phyloP scores from a whole-genome alignment of 1,284 basidiomycete species.

The Apiotrichum gracile region DNA sequence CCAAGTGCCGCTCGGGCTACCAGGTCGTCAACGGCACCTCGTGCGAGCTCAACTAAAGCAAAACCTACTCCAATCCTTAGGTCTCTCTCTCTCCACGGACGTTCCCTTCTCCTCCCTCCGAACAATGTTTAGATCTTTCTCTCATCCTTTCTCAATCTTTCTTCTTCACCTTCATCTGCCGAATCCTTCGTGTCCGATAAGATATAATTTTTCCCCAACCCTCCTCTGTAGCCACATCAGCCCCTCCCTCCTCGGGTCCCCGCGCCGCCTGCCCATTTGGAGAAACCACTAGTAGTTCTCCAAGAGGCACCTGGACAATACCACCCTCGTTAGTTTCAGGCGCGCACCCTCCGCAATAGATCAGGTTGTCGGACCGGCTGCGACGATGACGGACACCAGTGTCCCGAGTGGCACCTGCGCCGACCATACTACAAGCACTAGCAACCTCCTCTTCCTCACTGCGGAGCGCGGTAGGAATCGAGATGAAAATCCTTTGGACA shows the following conservation, averaged over 20 bases:
- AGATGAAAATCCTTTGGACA: constrained; percentile 3
- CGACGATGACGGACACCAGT: too few species aligned
- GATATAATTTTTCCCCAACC: too few species aligned
- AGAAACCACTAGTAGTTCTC: too few species aligned
- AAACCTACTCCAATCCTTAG: constrained; percentile 18
- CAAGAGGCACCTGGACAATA: too few species aligned
- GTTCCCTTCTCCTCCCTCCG: neutral
- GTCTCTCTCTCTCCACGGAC: neutral
- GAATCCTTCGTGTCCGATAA: neutral
- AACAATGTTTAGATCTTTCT: neutral
- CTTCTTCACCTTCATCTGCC: neutral
- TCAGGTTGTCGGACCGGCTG: too few species aligned
- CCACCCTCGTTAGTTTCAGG: too few species aligned
- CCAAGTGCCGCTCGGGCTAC: constrained; percentile 58
- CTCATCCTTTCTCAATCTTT: neutral
- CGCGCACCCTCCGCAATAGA: too few species aligned
- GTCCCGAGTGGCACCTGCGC: neutral
- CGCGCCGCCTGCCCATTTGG: too few species aligned
- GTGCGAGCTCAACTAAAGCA: constrained; percentile 55
- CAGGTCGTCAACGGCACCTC: constrained; percentile 51
- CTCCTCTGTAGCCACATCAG: too few species aligned
- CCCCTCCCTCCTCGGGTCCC: too few species aligned
- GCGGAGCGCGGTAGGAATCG: neutral
- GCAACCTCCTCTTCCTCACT: neutral
- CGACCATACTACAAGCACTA: neutral